Percentiles rank a stretch among this genome's conserved stretches.
Conservation (phyloP, 1,139 yeast genomes). For the Candida sanyaensis region DNA sequence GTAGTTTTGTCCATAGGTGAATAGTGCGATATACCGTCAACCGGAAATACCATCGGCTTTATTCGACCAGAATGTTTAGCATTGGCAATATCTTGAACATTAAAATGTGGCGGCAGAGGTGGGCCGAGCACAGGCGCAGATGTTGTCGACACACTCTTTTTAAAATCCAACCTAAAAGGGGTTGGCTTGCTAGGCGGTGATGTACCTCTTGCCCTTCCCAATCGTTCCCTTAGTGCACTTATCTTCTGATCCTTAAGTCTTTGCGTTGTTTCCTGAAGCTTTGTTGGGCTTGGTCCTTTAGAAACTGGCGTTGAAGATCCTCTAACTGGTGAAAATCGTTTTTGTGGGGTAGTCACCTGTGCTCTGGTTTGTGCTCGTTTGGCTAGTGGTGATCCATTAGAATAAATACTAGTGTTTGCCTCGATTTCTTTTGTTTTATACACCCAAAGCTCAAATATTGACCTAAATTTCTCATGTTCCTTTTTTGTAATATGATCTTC, state of each 20-base stretch:
- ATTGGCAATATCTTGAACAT: slow-evolving; percentile 25
- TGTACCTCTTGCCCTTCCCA: slow-evolving; percentile 28
- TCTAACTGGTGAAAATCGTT: slow-evolving; percentile 17
- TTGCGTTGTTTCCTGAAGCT: slow-evolving; percentile 43
- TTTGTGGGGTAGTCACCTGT: slow-evolving; percentile 29
- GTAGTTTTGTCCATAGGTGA: slow-evolving; percentile 27
- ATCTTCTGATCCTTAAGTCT: slow-evolving; percentile 35
- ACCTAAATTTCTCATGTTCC: slow-evolving; percentile 28
- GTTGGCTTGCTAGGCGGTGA: slow-evolving; percentile 11
- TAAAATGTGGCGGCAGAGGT: slow-evolving; percentile 35
- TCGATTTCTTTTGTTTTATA: slow-evolving; percentile 21
- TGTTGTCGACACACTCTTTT: background rate
- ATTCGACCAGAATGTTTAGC: slow-evolving; percentile 41
- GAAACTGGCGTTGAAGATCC: slow-evolving; percentile 26
- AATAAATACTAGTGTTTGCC: slow-evolving; percentile 22
- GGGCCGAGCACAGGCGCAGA: slow-evolving; percentile 19
- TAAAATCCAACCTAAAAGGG: too few relatives aligned
- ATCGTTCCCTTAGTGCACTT: slow-evolving; percentile 36
- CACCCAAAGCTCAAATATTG: slow-evolving; percentile 42
- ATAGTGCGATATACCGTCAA: slow-evolving; percentile 32
- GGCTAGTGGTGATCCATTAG: slow-evolving; percentile 41
- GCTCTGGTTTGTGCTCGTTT: slow-evolving; percentile 17
- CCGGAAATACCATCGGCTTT: slow-evolving; percentile 43
- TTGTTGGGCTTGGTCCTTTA: slow-evolving; percentile 36
- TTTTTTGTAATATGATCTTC: slow-evolving; percentile 36